phyloP scores from a whole-genome alignment of 306 rosid genomes.

The Citrullus colocynthis region DNA sequence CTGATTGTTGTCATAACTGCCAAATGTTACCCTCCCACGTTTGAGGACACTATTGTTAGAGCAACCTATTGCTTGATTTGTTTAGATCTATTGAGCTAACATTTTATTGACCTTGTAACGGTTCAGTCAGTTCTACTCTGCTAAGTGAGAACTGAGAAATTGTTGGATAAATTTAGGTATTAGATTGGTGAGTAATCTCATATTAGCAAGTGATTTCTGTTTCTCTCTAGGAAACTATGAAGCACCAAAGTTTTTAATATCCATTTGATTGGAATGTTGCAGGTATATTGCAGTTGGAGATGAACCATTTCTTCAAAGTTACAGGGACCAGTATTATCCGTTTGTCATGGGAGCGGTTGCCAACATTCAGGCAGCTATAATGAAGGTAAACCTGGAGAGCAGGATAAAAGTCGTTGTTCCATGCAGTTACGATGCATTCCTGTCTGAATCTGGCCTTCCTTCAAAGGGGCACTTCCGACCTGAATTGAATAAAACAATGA shows the following conservation, averaged over 20 bases:
- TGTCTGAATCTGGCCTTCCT: slow-evolving; percentile 44
- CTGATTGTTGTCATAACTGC: not conserved
- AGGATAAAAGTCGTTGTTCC: slow-evolving; percentile 84
- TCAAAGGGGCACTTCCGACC: slow-evolving; percentile 57
- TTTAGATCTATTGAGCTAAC: not conserved
- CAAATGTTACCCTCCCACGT: not conserved
- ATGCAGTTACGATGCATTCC: slow-evolving; percentile 72
- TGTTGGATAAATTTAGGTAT: not conserved
- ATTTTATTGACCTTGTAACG: not conserved
- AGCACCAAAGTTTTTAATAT: slow-evolving; percentile 8
- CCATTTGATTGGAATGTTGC: slow-evolving; percentile 11
- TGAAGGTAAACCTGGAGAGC: slow-evolving; percentile 46
- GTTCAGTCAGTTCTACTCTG: not conserved
- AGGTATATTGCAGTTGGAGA: slow-evolving; percentile 92
- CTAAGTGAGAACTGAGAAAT: not conserved
- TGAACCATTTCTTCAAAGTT: slow-evolving; percentile 67
- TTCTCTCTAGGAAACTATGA: not conserved
- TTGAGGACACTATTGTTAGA: not conserved
- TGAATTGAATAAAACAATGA: slow-evolving; percentile 73
- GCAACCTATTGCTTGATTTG: not conserved
- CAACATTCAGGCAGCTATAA: slow-evolving; percentile 62
- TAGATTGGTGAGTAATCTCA: not conserved
- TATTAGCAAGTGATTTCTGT: not conserved
- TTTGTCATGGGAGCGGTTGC: slow-evolving; percentile 58
- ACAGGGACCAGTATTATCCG: slow-evolving; percentile 63